Evolutionary conservation across 1,284 basidiomycete genomes (phyloP).

Genomic region (Exobasidium cylindrosporum): DNA sequence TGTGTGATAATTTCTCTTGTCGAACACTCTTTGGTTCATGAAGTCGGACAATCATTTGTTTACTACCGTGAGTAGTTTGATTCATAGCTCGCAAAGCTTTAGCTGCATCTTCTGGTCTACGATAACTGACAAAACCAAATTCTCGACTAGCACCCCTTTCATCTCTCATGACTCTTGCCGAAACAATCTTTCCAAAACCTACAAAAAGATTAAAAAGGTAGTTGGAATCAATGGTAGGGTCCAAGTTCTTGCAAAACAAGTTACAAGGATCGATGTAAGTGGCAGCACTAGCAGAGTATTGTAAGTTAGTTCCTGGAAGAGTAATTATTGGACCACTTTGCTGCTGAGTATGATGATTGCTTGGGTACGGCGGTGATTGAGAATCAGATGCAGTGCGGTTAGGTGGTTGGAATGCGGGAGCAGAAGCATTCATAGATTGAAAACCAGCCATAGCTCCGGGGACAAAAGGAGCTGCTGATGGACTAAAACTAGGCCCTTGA

Average conservation of each 20-base stretch:
- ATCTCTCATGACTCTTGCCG: slow-evolving; percentile 90
- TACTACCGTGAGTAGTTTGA: slow-evolving; percentile 56
- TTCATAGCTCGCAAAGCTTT: slow-evolving; percentile 72
- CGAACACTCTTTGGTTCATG: slow-evolving; percentile 85
- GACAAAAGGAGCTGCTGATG: slow-evolving; percentile 35
- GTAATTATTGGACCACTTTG: no score
- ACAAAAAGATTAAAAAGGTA: slow-evolving; percentile 40
- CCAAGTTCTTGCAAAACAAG: slow-evolving; percentile 50
- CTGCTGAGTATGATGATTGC: not conserved
- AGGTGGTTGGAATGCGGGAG: slow-evolving; percentile 33
- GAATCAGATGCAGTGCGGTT: slow-evolving; percentile 30
- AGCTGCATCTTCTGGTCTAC: slow-evolving; percentile 60
- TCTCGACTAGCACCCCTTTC: slow-evolving; percentile 77
- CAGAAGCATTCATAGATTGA: slow-evolving; percentile 27
- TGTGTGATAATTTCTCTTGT: slow-evolving; percentile 77
- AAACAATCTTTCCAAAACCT: slow-evolving; percentile 56
- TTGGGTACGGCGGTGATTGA: slow-evolving; percentile 30
- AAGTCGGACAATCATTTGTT: slow-evolving; percentile 76
- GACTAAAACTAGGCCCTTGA: slow-evolving; percentile 22
- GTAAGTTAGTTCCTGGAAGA: slow-evolving; percentile 29
- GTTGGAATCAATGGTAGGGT: slow-evolving; percentile 30
- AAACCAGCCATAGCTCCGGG: slow-evolving; percentile 14
- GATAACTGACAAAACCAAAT: slow-evolving; percentile 88
- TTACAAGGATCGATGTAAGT: slow-evolving; percentile 49
- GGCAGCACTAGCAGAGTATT: slow-evolving; percentile 36